Evolutionary conservation across 106 monocot genomes (phyloP).

Genomic region (Acorus calamus): DNA sequence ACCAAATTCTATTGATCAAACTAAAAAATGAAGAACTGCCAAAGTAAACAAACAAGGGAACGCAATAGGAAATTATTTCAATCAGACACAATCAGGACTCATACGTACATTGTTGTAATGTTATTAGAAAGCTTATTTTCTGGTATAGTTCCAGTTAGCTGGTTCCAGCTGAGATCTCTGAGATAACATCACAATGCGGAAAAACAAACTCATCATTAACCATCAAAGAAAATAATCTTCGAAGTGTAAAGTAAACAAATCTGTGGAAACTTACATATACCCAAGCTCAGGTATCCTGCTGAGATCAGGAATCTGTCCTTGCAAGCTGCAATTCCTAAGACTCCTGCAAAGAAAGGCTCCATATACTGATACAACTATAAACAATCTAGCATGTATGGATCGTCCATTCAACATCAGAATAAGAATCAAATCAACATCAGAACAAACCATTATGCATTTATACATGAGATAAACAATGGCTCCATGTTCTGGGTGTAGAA

Average conservation of each 20-base stretch:
- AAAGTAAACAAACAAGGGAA: background rate
- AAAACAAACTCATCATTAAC: background rate
- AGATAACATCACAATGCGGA: background rate
- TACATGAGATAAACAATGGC: too few species aligned
- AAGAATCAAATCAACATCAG: too few species aligned
- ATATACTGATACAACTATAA: too few species aligned
- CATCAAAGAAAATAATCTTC: too few species aligned
- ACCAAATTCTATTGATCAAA: too few species aligned
- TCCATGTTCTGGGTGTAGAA: too few species aligned
- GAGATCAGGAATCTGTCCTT: slow-evolving; percentile 64
- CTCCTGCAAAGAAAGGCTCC: slow-evolving; percentile 34
- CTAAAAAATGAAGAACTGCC: background rate
- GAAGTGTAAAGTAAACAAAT: background rate
- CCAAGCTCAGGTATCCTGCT: slow-evolving; percentile 53
- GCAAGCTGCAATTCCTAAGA: slow-evolving; percentile 66
- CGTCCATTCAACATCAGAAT: too few species aligned
- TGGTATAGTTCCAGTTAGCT: slow-evolving; percentile 57
- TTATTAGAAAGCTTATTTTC: slow-evolving; percentile 50
- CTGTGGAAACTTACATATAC: slow-evolving; percentile 46
- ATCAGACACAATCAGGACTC: background rate
- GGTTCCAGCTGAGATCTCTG: slow-evolving; percentile 85
- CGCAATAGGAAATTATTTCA: background rate
- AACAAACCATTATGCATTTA: too few species aligned
- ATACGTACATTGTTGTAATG: slow-evolving; percentile 71
- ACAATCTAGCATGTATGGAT: too few species aligned